Evolutionary conservation across 1,284 basidiomycete genomes (phyloP).

Genomic region (Pyrrhoderma lamaoense): DNA sequence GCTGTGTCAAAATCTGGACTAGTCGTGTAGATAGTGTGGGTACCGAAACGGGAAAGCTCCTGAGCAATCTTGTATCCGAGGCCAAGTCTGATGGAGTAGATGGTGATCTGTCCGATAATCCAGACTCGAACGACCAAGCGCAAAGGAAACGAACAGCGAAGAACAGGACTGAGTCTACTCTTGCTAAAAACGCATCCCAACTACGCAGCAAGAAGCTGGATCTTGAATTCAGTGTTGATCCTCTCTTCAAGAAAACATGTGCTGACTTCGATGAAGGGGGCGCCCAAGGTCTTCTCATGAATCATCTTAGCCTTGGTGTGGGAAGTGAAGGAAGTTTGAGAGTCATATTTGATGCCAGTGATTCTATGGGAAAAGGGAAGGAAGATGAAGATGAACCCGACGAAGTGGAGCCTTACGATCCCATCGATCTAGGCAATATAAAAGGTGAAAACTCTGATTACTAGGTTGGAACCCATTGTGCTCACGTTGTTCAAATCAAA

Average conservation of each 20-base stretch:
- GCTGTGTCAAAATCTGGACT: slow-evolving; percentile 99
- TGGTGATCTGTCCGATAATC: slow-evolving; percentile 54
- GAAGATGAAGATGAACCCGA: slow-evolving; percentile 62
- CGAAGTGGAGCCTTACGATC: slow-evolving; percentile 53
- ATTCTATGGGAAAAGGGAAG: slow-evolving; percentile 73
- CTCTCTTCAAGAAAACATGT: slow-evolving; percentile 95
- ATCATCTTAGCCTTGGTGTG: slow-evolving; percentile 72
- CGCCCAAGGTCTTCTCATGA: slow-evolving; percentile 90
- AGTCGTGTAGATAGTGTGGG: slow-evolving; percentile 96
- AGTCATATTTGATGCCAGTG: slow-evolving; percentile 95
- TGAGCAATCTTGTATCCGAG: slow-evolving; percentile 83
- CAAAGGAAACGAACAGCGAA: slow-evolving; percentile 51
- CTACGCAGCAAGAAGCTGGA: slow-evolving; percentile 90
- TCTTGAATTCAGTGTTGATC: slow-evolving; percentile 93
- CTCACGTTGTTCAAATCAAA: slow-evolving; percentile 13
- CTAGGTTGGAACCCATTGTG: slow-evolving; percentile 10
- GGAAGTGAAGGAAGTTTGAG: slow-evolving; percentile 79
- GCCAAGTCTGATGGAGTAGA: slow-evolving; percentile 47
- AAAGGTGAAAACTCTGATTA: slow-evolving; percentile 44
- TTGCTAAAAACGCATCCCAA: slow-evolving; percentile 77
- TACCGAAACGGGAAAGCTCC: slow-evolving; percentile 92
- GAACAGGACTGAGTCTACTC: slow-evolving; percentile 69
- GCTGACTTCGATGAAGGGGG: slow-evolving; percentile 99
- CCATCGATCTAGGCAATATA: slow-evolving; percentile 62
- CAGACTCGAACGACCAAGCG: slow-evolving; percentile 47